Evolutionary conservation across 2,329 filamentous ascomycete species (phyloP), one percentile per base, ranked within the genome.

Genomic region (Fusarium chuoi): DNA sequence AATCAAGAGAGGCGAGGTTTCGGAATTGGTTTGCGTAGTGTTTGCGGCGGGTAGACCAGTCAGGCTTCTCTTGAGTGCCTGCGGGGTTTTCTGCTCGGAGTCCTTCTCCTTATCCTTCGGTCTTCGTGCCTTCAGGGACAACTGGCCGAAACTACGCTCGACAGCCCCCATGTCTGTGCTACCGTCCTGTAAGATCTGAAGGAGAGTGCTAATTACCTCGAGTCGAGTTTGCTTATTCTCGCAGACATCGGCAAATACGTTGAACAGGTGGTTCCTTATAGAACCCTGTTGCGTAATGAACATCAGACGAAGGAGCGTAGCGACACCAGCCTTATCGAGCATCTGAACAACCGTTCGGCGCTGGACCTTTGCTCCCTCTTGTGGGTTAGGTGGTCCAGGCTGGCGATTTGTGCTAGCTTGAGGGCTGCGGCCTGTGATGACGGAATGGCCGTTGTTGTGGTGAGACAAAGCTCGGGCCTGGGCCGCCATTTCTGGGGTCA

Each of bases 221-320:
- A 95, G 91, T 41, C 96, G 91, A 79, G 96, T 99, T 79, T 98
- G 95, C n/a, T 94, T 92, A 81, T 99, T 99, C 83, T 98, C 93
- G 79, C 95, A 98, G 33, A 98, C 92, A 75, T 98, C 94, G 71
- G 94, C 91, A 58, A 99, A 91, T 60, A 99, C 94, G 62, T 92
- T 92, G 80, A 96, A 96, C 60, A 99, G 87, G 68, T 94, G 93
- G 70, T 89, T 90, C 75, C 95, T 94, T 55, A 96, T 92, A 70
- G 94, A 96, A 28, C 94, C 94, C 73, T 96, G 94, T 75, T 98
- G 94, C 54, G 94, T 93, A 77, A 98, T 95, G 81, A 99, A 99
- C 96, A 99, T 98, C 15, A 99, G 89, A n/a, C 97, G 94, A 48
- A 99, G 88, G 39, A 99, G 86, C n/a, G 96, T 98, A 33, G 97